A percentile compares a stretch with the other conserved stretches of the same genome.
Evolutionary conservation across 148 eudicot genomes (phyloP).

Genomic region (Chenopodium suecicum): DNA sequence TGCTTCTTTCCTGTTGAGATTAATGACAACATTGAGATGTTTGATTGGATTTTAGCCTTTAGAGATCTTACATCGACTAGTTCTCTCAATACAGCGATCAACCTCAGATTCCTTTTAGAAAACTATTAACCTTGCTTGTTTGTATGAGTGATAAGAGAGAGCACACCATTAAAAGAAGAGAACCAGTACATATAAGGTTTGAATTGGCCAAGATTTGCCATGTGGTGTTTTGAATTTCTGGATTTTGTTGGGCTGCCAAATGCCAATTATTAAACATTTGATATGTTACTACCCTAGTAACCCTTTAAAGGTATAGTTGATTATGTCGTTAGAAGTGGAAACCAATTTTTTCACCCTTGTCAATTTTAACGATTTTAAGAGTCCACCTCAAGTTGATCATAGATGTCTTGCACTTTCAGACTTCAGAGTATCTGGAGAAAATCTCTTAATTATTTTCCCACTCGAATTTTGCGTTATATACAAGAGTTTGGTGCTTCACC

Average conservation of each 20-base stretch:
- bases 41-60: not conserved
- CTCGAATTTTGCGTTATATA: not conserved
- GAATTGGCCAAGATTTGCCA: too few relatives aligned
- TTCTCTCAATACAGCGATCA: not conserved
- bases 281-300: too few relatives aligned
- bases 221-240: not conserved
- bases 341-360: too few relatives aligned
- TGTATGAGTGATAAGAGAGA: too few relatives aligned
- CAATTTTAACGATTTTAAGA: not conserved
- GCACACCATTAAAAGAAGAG: too few relatives aligned
- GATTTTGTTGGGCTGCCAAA: not conserved
- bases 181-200: too few relatives aligned
- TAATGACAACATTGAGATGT: not conserved
- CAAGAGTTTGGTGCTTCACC: not conserved
- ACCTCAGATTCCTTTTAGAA: too few relatives aligned
- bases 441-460: not conserved
- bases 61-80: not conserved
- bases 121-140: too few relatives aligned
- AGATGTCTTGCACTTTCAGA: too few relatives aligned
- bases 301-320: too few relatives aligned
- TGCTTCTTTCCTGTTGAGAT: not conserved
- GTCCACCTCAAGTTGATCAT: not conserved
- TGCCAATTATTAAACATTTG: not conserved
- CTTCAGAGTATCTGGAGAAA: too few relatives aligned
- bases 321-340: too few relatives aligned